Evolutionary conservation across 2,329 filamentous ascomycete species (phyloP), one percentile per base, ranked within the genome.

Genomic region (Penicillium palitans): DNA sequence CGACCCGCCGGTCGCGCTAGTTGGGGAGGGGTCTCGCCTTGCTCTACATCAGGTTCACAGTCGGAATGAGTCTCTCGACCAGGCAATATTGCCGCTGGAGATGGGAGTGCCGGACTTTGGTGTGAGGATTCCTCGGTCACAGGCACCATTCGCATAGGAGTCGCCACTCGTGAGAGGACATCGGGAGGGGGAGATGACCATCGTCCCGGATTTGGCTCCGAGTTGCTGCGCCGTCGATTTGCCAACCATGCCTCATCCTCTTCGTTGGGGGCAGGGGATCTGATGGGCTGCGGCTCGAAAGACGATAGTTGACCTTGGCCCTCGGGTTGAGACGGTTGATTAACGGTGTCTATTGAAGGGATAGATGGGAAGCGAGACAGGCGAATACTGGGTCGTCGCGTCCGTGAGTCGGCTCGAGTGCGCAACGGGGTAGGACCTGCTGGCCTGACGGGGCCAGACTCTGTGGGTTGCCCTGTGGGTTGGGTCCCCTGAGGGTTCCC

Each of bases 221-320:
- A 78, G 55, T 61, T 77, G 60, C 76, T 78, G 61, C 76, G 75
- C 41, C 76, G 74, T 40, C 76, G 72, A 21, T 65, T 68, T 10
- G 59, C 62, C 50, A 69, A 62, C 59, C 63, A 65, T 29, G 64
- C 60, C 55, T 73, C 69, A 50, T 71, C 68, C 41, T 67, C 70
- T 47, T 69, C 66, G 13, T 59, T 46, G 12, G 58, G 51, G 7
- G 64, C 59, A 24, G 61, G 60, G 15, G 61, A 64, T n/a, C 41
- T 53, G 31, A 62, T 44, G n/a, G 57, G 40, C 50, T 54, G 44
- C 54, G 64, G 60, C 55, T 58, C 19, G 46, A 71, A 21, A 49
- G 61, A 33, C 52, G 64, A 55, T 50, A 65, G 52, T 59, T 64
- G 27, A 19, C n/a, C 27, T 46, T 35, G 57, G 19, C 31, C 15